These are phyloP conservation scores for Lagenaria siceraria DNA, from an alignment of 306 rosid genomes.

Conservation along the genomic window DNA sequence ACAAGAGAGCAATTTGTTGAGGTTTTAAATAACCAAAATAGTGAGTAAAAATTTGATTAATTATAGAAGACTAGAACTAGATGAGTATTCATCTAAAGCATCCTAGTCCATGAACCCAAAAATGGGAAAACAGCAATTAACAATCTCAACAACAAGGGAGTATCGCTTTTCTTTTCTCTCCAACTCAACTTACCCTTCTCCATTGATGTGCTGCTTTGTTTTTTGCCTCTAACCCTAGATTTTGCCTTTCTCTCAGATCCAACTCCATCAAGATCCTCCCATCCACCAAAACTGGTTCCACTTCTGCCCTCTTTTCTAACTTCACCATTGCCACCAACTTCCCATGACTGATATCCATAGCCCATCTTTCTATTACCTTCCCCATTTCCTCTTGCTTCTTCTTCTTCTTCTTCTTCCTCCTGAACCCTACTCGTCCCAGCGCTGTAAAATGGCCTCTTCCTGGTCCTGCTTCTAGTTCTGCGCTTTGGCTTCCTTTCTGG, in stretches of 20 bases:
- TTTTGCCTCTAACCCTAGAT: constrained; percentile 18
- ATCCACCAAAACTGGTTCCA: constrained; percentile 53
- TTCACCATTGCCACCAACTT: constrained; percentile 29
- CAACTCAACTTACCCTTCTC: constrained; percentile 54
- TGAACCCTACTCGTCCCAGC: neutral
- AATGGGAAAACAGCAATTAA: constrained; percentile 84
- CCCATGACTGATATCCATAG: constrained; percentile 72
- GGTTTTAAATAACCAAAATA: neutral
- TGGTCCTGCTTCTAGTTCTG: constrained; percentile 27
- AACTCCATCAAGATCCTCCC: constrained; percentile 76
- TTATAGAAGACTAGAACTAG: neutral
- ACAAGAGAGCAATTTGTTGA: neutral
- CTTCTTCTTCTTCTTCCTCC: constrained; percentile 25
- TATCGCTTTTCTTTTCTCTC: constrained; percentile 48
- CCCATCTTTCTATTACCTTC: constrained; percentile 28
- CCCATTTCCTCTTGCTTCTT: constrained; percentile 14
- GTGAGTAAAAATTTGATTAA: neutral
- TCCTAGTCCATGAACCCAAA: constrained; percentile 82
- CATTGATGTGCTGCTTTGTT: constrained; percentile 12
- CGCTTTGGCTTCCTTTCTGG: constrained; percentile 38
- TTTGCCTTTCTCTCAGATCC: constrained; percentile 17
- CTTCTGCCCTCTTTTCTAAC: constrained; percentile 20
- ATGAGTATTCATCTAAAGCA: constrained; percentile 23
- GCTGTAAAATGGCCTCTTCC: constrained; percentile 35
- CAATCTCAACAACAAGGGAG: constrained; percentile 70